Conservation (phyloP, 108 stramenopile species). For the Nitzschia inconspicua region DNA sequence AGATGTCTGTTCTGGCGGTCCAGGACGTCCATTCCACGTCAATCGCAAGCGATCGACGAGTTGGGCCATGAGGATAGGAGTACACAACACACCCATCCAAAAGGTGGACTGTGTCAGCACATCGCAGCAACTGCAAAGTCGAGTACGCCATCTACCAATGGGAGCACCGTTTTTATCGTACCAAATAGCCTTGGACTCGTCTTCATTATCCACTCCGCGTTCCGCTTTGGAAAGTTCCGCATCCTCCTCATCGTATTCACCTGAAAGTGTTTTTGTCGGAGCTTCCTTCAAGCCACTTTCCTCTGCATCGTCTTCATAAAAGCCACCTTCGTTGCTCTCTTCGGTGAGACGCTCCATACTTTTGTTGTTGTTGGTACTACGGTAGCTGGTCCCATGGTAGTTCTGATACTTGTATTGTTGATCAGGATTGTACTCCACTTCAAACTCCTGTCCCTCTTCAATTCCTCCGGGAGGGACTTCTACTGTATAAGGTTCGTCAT, state of each 20-base stretch:
- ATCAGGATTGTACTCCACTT: slow-evolving; percentile 8
- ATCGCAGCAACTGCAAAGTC: slow-evolving; percentile 51
- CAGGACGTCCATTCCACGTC: slow-evolving; percentile 45
- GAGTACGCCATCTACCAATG: slow-evolving; percentile 36
- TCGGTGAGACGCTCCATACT: neutral
- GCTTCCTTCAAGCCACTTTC: neutral
- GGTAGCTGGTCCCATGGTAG: neutral
- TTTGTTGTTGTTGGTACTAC: neutral
- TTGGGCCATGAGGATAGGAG: slow-evolving; percentile 52
- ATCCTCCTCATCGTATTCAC: slow-evolving; percentile 8
- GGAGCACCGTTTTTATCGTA: slow-evolving; percentile 37
- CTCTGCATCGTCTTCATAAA: neutral
- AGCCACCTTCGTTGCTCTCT: neutral
- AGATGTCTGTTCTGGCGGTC: slow-evolving; percentile 29
- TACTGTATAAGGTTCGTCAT: slow-evolving; percentile 42
- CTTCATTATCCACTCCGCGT: neutral
- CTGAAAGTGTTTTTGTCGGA: slow-evolving; percentile 6
- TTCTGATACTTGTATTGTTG: slow-evolving; percentile 1
- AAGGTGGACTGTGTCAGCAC: slow-evolving; percentile 60
- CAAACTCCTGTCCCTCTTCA: slow-evolving; percentile 52
- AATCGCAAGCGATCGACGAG: slow-evolving; percentile 46
- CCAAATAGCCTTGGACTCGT: neutral
- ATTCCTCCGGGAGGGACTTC: slow-evolving; percentile 61
- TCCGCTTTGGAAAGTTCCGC: slow-evolving; percentile 7
- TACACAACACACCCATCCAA: slow-evolving; percentile 48